Conservation (phyloP, 2,329 filamentous ascomycete species). For the Phialocephala subalpina region DNA sequence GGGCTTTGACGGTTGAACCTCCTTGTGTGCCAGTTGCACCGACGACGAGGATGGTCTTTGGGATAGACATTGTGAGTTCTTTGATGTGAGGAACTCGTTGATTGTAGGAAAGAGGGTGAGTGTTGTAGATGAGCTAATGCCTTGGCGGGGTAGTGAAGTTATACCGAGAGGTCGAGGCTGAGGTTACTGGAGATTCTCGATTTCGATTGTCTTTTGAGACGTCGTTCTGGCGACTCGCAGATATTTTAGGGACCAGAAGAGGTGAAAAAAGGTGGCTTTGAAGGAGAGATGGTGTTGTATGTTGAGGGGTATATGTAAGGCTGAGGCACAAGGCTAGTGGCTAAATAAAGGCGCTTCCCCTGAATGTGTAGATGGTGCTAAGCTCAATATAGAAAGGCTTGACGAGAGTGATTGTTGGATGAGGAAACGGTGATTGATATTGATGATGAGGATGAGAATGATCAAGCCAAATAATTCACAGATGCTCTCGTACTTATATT, state of each 20-base stretch:
- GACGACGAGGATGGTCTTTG: constrained; percentile 44
- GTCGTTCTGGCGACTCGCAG: background rate
- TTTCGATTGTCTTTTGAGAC: background rate
- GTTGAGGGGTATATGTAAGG: constrained; percentile 5
- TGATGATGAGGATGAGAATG: background rate
- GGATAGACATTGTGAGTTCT: constrained; percentile 39
- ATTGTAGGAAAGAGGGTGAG: background rate
- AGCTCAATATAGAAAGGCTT: background rate
- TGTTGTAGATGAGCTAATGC: background rate
- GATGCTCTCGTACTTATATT: background rate
- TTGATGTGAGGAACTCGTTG: background rate
- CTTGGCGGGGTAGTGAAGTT: background rate
- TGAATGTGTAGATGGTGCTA: constrained; percentile 1
- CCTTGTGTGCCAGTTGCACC: constrained; percentile 49
- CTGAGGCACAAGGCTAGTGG: constrained; percentile 6
- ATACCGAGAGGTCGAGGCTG: background rate
- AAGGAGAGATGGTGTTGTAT: background rate
- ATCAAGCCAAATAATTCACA: background rate
- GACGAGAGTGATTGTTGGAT: constrained; percentile 1
- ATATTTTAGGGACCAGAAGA: background rate
- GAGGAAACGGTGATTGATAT: constrained; percentile 1
- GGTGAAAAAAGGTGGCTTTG: background rate
- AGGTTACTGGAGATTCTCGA: background rate
- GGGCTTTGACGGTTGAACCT: constrained; percentile 42
- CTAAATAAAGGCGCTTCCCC: background rate